Base-by-base conservation (phyloP, 441 rosid genomes). In the Gossypium gossypioides region DNA sequence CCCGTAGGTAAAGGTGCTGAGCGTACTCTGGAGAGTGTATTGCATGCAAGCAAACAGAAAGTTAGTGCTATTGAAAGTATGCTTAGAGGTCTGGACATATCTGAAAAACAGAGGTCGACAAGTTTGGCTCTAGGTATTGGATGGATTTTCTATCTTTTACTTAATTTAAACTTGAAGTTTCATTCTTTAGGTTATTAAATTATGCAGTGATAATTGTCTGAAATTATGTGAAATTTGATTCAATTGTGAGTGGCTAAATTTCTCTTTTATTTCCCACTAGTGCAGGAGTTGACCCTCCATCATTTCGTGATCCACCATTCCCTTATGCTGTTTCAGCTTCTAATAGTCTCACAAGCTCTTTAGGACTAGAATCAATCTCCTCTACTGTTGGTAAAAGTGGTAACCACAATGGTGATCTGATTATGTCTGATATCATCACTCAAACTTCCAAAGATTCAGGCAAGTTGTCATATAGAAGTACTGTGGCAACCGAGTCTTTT, bases 261-360 rank as follows among this genome's bases (percentile, higher is more conserved):
- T 78, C 76, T 78, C 64, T 86, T 69, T 82, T 83, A 65, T 85
- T 82, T 86, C 72, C 83, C 81, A 96, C 95, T 95, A 92, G 98
- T 80, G 91, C 96, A 95, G 99, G 97, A 86, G 96, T 95, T 85
- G 97, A 92, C 91, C 89, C 96, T 92, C 99, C 99, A 87, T 95
- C 99, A 60, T 89, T 98, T 84, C 97, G 96, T 78, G 95, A 95
- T 85, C 97, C 97, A 72, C 96, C 91, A 61, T 91, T 86, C 78
- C 97, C 93, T 40, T 89, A 96, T 62, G 75, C 86, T 60, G 91
- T 86, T 74, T 84, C 92, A 57, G 97, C 90, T 76, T 89, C 99
- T 61, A 83, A 77, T 76, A 85, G 81, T 78, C 83, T 83, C 44
- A 68, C 86, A 40, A 82, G 78, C 77, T 77, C 89, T 75, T 79